These are phyloP conservation scores for Fusarium humuli DNA, from an alignment of 2,329 filamentous ascomycete species.

Conservation along the genomic window DNA sequence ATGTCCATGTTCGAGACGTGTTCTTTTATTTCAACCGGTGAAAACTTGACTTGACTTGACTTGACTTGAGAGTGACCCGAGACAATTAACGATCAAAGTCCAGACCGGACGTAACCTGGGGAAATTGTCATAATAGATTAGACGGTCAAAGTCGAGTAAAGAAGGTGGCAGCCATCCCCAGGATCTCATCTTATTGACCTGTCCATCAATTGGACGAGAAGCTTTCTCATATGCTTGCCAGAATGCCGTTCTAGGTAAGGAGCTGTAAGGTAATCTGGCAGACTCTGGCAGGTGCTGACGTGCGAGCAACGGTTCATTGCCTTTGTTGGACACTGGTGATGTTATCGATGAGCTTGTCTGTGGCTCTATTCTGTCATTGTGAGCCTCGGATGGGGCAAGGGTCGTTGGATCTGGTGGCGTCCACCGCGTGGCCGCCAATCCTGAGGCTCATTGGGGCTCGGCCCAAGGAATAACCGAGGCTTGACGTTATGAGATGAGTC, in stretches of 20 bases:
- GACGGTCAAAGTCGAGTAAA: neutral
- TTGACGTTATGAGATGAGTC: conserved; percentile 4
- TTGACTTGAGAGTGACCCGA: neutral
- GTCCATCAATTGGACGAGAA: conserved; percentile 16
- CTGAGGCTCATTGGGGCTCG: conserved; percentile 27
- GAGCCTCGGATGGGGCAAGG: conserved; percentile 11
- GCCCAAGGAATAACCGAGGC: conserved; percentile 26
- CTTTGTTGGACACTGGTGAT: conserved; percentile 17
- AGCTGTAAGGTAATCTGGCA: conserved; percentile 22
- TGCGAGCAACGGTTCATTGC: conserved; percentile 12
- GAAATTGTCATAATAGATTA: conserved; percentile 8
- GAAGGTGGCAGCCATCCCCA: conserved; percentile 36
- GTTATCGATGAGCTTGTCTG: conserved; percentile 24
- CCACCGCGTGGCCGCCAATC: conserved; percentile 29
- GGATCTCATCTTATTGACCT: conserved; percentile 29
- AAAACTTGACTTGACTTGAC: neutral
- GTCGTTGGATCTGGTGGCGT: conserved; percentile 31
- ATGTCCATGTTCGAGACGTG: conserved; percentile 31
- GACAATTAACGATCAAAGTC: neutral
- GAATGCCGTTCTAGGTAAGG: conserved; percentile 27
- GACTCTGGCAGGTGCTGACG: conserved; percentile 11
- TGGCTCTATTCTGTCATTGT: conserved; percentile 5
- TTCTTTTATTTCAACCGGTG: conserved; percentile 21
- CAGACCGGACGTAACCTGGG: conserved; percentile 3
- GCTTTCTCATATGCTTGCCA: conserved; percentile 26